phyloP scores from a whole-genome alignment of 1,284 basidiomycete species.

The Sporisorium graminicola region DNA sequence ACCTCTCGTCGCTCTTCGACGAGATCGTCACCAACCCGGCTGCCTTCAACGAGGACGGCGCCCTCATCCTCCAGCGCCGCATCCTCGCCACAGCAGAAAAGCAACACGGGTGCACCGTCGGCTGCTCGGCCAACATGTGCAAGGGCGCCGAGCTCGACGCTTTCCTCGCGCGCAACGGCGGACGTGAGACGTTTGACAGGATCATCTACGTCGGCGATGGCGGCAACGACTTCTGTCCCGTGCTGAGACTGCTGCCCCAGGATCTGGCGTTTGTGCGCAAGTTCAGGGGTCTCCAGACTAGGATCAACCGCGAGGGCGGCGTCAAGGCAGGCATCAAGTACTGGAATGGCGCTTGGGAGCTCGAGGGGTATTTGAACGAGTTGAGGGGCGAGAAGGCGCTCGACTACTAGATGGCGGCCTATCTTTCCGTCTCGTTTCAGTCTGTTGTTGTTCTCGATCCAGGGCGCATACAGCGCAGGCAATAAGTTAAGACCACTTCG shows the following conservation, averaged over 20 bases:
- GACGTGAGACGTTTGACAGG: conserved; percentile 77
- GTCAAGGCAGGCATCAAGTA: conserved; percentile 62
- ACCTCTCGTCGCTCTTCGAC: conserved; percentile 75
- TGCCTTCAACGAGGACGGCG: conserved; percentile 79
- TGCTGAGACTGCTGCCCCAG: conserved; percentile 76
- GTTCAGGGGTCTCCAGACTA: conserved; percentile 62
- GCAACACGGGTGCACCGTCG: conserved; percentile 87
- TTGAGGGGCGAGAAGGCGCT: conserved; percentile 22
- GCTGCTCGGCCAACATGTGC: conserved; percentile 97
- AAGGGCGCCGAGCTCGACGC: conserved; percentile 93
- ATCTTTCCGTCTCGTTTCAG: background rate
- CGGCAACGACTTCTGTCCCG: conserved; percentile 93
- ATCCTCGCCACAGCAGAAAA: conserved; percentile 76
- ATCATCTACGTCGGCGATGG: conserved; percentile 95
- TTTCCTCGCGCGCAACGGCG: conserved; percentile 80
- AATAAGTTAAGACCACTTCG: too few species aligned
- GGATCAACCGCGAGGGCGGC: conserved; percentile 59
- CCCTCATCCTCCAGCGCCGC: conserved; percentile 82
- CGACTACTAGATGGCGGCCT: conserved; percentile 19
- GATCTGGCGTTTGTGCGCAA: conserved; percentile 67
- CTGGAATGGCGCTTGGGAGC: conserved; percentile 68
- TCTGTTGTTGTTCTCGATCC: too few species aligned
- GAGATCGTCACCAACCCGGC: conserved; percentile 95
- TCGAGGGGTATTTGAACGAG: conserved; percentile 55
- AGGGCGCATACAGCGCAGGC: too few species aligned